Evolutionary conservation across 805 yeast species (phyloP), one percentile per base, ranked within the genome.

Genomic region (Monosporozyma aerobia): DNA sequence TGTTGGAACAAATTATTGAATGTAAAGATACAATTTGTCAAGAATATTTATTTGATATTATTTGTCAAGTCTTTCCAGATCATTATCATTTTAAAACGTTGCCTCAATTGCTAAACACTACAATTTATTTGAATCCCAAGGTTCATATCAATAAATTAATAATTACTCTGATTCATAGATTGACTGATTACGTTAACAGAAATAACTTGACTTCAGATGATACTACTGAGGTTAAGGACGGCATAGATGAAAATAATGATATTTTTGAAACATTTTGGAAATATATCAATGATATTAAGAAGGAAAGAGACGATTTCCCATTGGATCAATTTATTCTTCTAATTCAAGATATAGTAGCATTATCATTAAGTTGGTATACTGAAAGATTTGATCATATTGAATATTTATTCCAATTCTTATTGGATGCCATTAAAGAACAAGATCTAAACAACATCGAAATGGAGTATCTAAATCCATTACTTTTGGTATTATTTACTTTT

Each of bases 11-110:
- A 68, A 84, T 92, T 39, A 81, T 90, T 11, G 97, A 90, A 65
- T 94, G 98, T 65, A 79, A 87, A 54, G 99, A 94, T 65, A 83
- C 82, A 30, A 76, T 94, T 54, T 97, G 98, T 3, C 99, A 94
- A 70, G 90, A 85, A 63, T 94, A 94, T 64, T 71, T 94, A 53
- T 74, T 90, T 49, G 99, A 94, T 63, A 96, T 94, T 11, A 76
- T 94, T 51, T 85, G 90, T 52, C 97, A 92, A 65, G 95, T 90
- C 1, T 94, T 94, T 72, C 97, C 98, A 0, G 97, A 88, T 62
- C 88, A 86, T 57, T 92, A 85, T 67, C 98, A 94, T 62, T 70
- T 90, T 54, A 76, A 76, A 22, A 87, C 97, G 0, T 73, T 94
- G 59, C 82, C 82, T 51, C 70, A 72, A 33, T 80, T 87, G 57